Conservation (phyloP, 208 protist genomes). For the Leishmania amazonensis region DNA sequence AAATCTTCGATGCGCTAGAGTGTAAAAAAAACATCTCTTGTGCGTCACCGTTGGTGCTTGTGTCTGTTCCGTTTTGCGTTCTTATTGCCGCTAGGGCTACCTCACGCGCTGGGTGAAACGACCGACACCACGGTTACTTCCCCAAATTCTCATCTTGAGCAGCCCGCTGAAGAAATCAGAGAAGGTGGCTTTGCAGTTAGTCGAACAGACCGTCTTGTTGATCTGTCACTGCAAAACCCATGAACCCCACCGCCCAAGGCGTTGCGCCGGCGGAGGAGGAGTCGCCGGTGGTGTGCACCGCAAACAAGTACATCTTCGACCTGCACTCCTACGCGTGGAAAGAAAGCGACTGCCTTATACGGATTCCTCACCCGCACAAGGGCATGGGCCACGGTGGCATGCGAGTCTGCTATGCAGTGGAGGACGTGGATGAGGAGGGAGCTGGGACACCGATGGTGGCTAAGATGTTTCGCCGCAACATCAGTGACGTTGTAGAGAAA, state of each 20-base stretch:
- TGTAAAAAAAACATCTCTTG: no score
- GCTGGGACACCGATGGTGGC: constrained; percentile 64
- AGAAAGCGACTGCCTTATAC: constrained; percentile 59
- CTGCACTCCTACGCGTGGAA: constrained; percentile 64
- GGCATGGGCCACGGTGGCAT: constrained; percentile 74
- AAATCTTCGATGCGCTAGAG: no score
- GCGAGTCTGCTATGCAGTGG: constrained; percentile 86
- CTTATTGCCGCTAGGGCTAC: not conserved
- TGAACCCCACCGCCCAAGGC: constrained; percentile 1
- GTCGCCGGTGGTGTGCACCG: constrained; percentile 48
- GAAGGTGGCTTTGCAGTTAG: not conserved
- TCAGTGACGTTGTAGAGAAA: constrained; percentile 72
- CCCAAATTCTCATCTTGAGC: not conserved
- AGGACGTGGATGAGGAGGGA: constrained; percentile 80
- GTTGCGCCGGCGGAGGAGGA: constrained; percentile 15
- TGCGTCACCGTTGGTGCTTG: not conserved
- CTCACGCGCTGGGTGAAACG: not conserved
- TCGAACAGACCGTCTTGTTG: not conserved
- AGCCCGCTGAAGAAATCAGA: not conserved
- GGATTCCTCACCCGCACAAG: constrained; percentile 48
- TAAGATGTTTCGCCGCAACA: constrained; percentile 84
- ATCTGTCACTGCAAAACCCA: not conserved
- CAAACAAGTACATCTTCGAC: constrained; percentile 81
- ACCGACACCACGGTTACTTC: not conserved
- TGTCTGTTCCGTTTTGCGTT: not conserved